Conservation (phyloP, 805 yeast genomes). For the Scheffersomyces ergatensis region DNA sequence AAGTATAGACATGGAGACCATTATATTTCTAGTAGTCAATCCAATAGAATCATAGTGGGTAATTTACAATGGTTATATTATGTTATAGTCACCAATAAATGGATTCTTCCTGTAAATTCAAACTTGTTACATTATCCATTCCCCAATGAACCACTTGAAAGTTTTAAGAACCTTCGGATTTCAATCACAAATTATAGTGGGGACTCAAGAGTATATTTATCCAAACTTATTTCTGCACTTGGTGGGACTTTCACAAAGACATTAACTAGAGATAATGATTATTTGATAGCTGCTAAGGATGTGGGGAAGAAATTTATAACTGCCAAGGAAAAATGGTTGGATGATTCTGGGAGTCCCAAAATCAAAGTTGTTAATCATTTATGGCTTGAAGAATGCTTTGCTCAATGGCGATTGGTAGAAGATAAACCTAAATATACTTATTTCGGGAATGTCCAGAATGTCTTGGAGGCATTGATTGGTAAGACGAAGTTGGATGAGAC, state of each 20-base stretch:
- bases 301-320: slow-evolving; percentile 75
- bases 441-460: slow-evolving; percentile 39
- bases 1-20: slow-evolving; percentile 57
- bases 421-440: slow-evolving; percentile 45
- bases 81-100: slow-evolving; percentile 53
- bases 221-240: slow-evolving; percentile 56
- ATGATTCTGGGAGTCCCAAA: slow-evolving; percentile 17
- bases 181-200: slow-evolving; percentile 83
- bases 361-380: slow-evolving; percentile 69
- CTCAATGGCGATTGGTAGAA: slow-evolving; percentile 52
- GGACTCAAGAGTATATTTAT: slow-evolving; percentile 73
- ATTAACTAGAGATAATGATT: slow-evolving; percentile 64
- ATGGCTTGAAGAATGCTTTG: slow-evolving; percentile 84
- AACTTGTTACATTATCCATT: slow-evolving; percentile 72
- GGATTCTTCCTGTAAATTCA: slow-evolving; percentile 52
- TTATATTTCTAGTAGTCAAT: slow-evolving; percentile 44
- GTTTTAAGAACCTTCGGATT: slow-evolving; percentile 53
- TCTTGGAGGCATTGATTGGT: slow-evolving; percentile 50
- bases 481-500: slow-evolving; percentile 42
- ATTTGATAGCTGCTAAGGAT: slow-evolving; percentile 64
- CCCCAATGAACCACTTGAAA: slow-evolving; percentile 49
- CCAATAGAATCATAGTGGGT: slow-evolving; percentile 49
- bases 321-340: slow-evolving; percentile 60
- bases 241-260: slow-evolving; percentile 79
- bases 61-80: slow-evolving; percentile 75